phyloP scores from a whole-genome alignment of 495 filamentous ascomycete genomes.

The Xylaria longipes region DNA sequence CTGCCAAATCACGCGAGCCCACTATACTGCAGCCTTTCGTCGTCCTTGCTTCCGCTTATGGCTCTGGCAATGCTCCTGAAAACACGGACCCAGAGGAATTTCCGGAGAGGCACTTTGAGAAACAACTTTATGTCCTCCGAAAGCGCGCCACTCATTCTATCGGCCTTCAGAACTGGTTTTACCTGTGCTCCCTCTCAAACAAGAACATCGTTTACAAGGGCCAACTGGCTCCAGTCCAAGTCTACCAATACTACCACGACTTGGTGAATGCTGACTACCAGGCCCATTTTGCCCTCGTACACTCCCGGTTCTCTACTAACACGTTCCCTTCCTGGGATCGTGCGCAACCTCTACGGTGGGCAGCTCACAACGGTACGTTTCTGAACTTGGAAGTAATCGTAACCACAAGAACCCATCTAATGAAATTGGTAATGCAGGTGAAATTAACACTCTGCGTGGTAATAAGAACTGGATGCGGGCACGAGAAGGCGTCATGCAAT shows the following conservation, averaged over 20 bases:
- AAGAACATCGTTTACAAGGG: slow-evolving; percentile 99
- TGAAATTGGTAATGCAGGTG: slow-evolving; percentile 53
- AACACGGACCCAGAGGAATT: slow-evolving; percentile 78
- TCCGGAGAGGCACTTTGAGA: slow-evolving; percentile 86
- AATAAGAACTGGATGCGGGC: slow-evolving; percentile 99
- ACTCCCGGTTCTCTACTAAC: slow-evolving; percentile 98
- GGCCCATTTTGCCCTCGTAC: slow-evolving; percentile 95
- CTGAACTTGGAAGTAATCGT: slow-evolving; percentile 28
- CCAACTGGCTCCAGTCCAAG: slow-evolving; percentile 92
- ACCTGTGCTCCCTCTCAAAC: slow-evolving; percentile 96
- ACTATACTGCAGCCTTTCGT: slow-evolving; percentile 96
- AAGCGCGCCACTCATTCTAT: slow-evolving; percentile 95
- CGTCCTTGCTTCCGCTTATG: slow-evolving; percentile 85
- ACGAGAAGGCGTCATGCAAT: slow-evolving; percentile 94
- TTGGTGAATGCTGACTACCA: slow-evolving; percentile 97
- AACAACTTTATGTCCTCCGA: slow-evolving; percentile 91
- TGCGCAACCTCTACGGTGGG: slow-evolving; percentile 96
- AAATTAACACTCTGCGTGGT: slow-evolving; percentile 97
- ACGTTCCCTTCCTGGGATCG: slow-evolving; percentile 99
- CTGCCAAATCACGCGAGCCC: slow-evolving; percentile 91
- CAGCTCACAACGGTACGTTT: slow-evolving; percentile 88
- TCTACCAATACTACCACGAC: slow-evolving; percentile 99
- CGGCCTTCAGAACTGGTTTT: slow-evolving; percentile 98
- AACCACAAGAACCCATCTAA: slow-evolving; percentile 43
- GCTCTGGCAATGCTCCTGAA: slow-evolving; percentile 81